Base-by-base conservation (phyloP, 2,329 filamentous ascomycete species). In the Clarireedia hainanense region DNA sequence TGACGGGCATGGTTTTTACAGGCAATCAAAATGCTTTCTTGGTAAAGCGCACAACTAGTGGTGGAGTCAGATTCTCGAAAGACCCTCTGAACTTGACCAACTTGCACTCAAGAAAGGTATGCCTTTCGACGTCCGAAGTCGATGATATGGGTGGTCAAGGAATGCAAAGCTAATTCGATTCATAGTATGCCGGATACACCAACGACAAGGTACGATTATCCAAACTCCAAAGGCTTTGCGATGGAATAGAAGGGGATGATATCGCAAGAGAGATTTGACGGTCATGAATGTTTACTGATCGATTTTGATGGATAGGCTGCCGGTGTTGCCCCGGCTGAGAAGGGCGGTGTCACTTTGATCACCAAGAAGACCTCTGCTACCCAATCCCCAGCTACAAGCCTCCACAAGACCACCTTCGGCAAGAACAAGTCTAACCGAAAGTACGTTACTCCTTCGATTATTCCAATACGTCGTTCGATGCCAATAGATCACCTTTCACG, bases 51-150 rank as follows among this genome's bases (percentile, higher is more conserved):
- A 86, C 84, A 73, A 76, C 77, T 69, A 80, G 80, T 70, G 91
- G 89, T 71, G 88, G 89, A 74, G 80, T 88, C 68, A 88, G 89
- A 77, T 91, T 99, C 83, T 97, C 92, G 68, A 88, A 88, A 69
- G 92, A 97, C 74, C 89, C 91, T 69, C 78, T 96, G 67, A 99
- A 97, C 84, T 77, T 97, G 76, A 81, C 78, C 74, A 97, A 96
- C 86, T 80, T 86, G 77, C 87, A 95, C 81, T 85, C 82, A 69
- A 88, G 89, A 79, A 97, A 95, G 86, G 89, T 94, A 76, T 64
- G 72, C 57, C 66, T 30, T 53, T 20, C 12, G 6, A 23, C 17
- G 20, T 27, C 17, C 10, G n/a, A 26, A 20, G 9, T 54, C 36
- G 50, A 45, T 34, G 27, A 7, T 5, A 42, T 17, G 5, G 5